Conservation (phyloP, 805 yeast genomes). For the Sungouiella blattae region DNA sequence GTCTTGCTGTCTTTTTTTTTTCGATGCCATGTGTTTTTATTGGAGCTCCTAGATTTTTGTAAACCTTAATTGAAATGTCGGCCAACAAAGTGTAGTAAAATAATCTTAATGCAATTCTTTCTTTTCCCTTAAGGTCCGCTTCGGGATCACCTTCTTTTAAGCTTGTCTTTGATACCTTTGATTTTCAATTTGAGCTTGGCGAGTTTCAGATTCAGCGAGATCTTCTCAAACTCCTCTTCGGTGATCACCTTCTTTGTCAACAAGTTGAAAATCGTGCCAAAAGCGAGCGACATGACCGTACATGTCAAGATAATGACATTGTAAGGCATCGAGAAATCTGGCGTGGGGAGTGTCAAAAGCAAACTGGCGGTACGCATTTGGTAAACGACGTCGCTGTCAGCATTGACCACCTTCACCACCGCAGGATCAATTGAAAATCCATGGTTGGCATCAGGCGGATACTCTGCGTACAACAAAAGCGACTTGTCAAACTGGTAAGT, state of each 20-base stretch:
- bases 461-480: conserved; percentile 77
- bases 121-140: too few relatives aligned
- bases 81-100: too few relatives aligned
- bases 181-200: conserved; percentile 10
- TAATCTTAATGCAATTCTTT: too few relatives aligned
- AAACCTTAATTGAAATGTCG: too few relatives aligned
- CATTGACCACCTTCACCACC: conserved; percentile 54
- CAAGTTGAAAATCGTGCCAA: conserved; percentile 81
- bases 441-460: conserved; percentile 99
- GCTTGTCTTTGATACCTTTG: conserved; percentile 5
- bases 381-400: conserved; percentile 29
- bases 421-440: conserved; percentile 96
- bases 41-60: too few relatives aligned
- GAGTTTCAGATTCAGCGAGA: conserved; percentile 9
- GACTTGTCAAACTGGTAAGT: conserved; percentile 86
- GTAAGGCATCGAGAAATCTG: conserved; percentile 98
- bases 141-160: background rate
- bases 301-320: conserved; percentile 93
- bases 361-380: conserved; percentile 81
- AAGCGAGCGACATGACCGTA: conserved; percentile 87
- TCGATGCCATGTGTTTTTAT: too few relatives aligned
- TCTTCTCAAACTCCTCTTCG: conserved; percentile 60
- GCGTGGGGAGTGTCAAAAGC: conserved; percentile 84
- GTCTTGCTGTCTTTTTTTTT: too few relatives aligned
- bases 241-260: conserved; percentile 71